These are phyloP conservation scores for Calonectria pseudoturangicola DNA, from an alignment of 2,329 filamentous ascomycete species.

Conservation along the genomic window DNA sequence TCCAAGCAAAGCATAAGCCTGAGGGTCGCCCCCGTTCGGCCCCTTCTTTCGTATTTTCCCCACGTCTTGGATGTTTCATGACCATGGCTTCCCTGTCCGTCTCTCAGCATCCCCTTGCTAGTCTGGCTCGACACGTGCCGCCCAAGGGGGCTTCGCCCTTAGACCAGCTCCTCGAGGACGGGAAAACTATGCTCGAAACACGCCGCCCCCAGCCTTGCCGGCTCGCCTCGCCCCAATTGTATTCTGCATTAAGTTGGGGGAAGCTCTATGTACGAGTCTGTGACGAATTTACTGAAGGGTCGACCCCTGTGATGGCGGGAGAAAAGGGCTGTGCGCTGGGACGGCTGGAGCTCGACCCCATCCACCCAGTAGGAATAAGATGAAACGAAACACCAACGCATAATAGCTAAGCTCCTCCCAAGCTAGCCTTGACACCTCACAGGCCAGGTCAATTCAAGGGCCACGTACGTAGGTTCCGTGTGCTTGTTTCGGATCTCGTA, in stretches of 20 bases:
- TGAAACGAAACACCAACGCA: constrained; percentile 40
- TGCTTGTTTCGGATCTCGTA: constrained; percentile 2
- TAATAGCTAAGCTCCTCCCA: constrained; percentile 26
- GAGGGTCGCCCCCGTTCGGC: constrained; percentile 22
- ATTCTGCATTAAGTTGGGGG: constrained; percentile 12
- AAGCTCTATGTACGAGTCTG: constrained; percentile 6
- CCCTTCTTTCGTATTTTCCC: constrained; percentile 56
- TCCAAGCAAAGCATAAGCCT: constrained; percentile 29
- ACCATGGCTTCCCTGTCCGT: constrained; percentile 44
- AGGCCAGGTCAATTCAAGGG: constrained; percentile 14
- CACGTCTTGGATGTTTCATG: constrained; percentile 55
- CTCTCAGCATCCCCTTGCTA: constrained; percentile 34
- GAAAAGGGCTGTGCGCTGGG: constrained; percentile 22
- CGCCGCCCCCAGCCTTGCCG: constrained; percentile 20
- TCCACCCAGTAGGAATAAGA: constrained; percentile 21
- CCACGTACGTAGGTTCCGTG: constrained; percentile 1
- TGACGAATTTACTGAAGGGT: constrained; percentile 22
- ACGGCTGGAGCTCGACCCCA: constrained; percentile 17
- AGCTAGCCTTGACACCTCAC: constrained; percentile 26
- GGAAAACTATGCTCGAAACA: constrained; percentile 23
- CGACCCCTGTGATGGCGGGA: constrained; percentile 17
- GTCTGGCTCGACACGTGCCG: constrained; percentile 47
- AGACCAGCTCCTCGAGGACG: constrained; percentile 11
- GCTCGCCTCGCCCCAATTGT: constrained; percentile 17
- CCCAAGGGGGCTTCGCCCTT: constrained; percentile 46